Evolutionary conservation across 495 filamentous ascomycete species (phyloP).

Genomic region (Pyrenopolyporus hunteri): DNA sequence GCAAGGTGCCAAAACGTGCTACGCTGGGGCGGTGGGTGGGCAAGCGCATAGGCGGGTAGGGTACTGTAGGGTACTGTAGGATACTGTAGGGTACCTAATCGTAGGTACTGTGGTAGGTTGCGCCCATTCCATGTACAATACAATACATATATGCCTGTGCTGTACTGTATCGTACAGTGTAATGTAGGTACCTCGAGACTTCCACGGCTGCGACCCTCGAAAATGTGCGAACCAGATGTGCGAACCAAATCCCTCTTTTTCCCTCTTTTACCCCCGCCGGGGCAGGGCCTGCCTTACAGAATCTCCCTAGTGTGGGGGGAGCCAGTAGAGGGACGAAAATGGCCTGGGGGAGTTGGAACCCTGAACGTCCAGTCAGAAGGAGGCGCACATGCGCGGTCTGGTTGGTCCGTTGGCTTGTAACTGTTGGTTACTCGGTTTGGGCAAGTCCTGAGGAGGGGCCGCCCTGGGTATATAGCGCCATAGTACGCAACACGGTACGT

Average conservation of each 20-base stretch:
- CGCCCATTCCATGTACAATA: neutral
- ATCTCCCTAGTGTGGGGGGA: slow-evolving; percentile 38
- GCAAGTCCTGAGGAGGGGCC: slow-evolving; percentile 19
- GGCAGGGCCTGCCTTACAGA: slow-evolving; percentile 39
- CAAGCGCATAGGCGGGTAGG: neutral
- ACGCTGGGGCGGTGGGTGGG: slow-evolving; percentile 31
- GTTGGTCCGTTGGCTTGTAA: slow-evolving; percentile 20
- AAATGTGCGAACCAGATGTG: too few species aligned
- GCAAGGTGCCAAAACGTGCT: slow-evolving; percentile 38
- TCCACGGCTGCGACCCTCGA: too few species aligned
- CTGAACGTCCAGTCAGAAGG: slow-evolving; percentile 31
- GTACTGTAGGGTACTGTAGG: neutral
- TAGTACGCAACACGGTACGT: neutral
- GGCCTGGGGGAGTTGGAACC: slow-evolving; percentile 41
- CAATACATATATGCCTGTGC: too few species aligned
- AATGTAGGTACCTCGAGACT: slow-evolving; percentile 31
- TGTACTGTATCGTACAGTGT: slow-evolving; percentile 23
- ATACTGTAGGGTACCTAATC: neutral
- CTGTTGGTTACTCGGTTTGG: slow-evolving; percentile 23
- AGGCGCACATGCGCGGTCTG: slow-evolving; percentile 27
- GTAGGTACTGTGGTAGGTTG: neutral
- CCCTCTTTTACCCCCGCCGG: slow-evolving; percentile 26
- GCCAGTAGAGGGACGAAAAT: slow-evolving; percentile 36
- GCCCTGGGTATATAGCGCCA: slow-evolving; percentile 2
- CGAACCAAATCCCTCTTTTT: neutral